A percentile compares a stretch with the other conserved stretches of the same genome.
phyloP scores from a whole-genome alignment of 1,139 yeast species.

The Suhomyces anneliseae region DNA sequence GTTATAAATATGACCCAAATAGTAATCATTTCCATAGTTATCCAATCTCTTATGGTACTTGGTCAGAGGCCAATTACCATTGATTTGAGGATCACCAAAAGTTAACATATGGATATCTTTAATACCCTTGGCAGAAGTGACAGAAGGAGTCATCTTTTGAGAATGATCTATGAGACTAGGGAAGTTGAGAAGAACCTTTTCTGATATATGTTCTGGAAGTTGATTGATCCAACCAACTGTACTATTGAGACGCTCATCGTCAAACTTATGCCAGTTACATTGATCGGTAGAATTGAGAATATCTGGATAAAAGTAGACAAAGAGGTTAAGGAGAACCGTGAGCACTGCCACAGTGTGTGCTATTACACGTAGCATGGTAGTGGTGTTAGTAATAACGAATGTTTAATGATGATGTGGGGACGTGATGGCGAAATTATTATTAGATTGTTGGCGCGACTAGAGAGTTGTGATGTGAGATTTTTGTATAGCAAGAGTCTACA shows the following conservation, averaged over 20 bases:
- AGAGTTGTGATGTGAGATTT: no score
- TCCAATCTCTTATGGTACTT: conserved; percentile 77
- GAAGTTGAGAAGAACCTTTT: conserved; percentile 26
- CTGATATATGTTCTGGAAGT: conserved; percentile 19
- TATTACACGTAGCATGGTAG: conserved; percentile 4
- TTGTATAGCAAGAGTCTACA: no score
- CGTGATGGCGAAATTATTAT: no score
- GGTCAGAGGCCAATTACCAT: conserved; percentile 76
- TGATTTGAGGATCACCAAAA: conserved; percentile 95
- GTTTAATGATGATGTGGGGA: no score
- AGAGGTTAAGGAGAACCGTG: conserved; percentile 51
- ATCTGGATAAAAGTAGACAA: conserved; percentile 76
- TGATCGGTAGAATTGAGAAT: conserved; percentile 41
- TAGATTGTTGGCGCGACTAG: no score
- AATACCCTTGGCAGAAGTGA: conserved; percentile 15
- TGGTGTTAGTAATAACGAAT: neutral
- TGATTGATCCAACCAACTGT: conserved; percentile 20
- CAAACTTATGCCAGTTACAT: conserved; percentile 59
- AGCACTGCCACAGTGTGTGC: conserved; percentile 26
- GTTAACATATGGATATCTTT: conserved; percentile 67
- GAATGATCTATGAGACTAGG: conserved; percentile 25
- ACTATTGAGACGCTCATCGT: conserved; percentile 14
- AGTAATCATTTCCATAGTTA: conserved; percentile 84
- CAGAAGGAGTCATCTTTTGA: conserved; percentile 3
- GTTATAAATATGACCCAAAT: conserved; percentile 76